These are phyloP conservation scores for Fusarium buxicola DNA, from an alignment of 2,329 filamentous ascomycete species.

Conservation along the genomic window DNA sequence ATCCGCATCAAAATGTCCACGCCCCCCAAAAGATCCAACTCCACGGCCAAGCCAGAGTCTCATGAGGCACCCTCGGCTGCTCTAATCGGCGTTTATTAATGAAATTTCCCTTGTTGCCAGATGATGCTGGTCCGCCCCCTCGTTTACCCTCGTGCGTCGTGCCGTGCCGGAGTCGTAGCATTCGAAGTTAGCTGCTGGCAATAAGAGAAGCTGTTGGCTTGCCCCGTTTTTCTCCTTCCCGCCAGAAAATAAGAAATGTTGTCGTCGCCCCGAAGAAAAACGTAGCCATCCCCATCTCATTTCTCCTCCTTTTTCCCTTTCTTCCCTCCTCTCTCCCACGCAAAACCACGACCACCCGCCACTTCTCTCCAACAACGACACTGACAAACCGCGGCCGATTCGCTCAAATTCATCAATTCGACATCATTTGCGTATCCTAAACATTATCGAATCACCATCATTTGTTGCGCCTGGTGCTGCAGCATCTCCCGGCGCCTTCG, in stretches of 20 bases:
- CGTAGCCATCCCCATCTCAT: conserved; percentile 63
- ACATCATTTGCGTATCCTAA: conserved; percentile 49
- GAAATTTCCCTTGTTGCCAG: conserved; percentile 46
- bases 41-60: conserved; percentile 20
- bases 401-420: conserved; percentile 57
- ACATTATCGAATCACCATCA: conserved; percentile 53
- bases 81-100: conserved; percentile 46
- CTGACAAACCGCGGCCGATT: conserved; percentile 45
- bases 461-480: conserved; percentile 49
- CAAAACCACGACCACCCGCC: conserved; percentile 45
- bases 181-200: conserved; percentile 37
- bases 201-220: conserved; percentile 39
- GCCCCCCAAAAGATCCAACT: conserved; percentile 10
- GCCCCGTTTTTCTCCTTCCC: conserved; percentile 62
- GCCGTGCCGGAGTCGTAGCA: conserved; percentile 45
- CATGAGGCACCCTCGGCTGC: conserved; percentile 35
- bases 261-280: conserved; percentile 59
- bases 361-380: conserved; percentile 52
- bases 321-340: conserved; percentile 38
- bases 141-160: conserved; percentile 41
- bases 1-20: not conserved
- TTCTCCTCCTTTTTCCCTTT: conserved; percentile 42
- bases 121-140: conserved; percentile 43
- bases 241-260: conserved; percentile 59
- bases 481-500: conserved; percentile 45